phyloP scores from a whole-genome alignment of 2,329 filamentous ascomycete genomes.

The Sporothrix variecibatus region DNA sequence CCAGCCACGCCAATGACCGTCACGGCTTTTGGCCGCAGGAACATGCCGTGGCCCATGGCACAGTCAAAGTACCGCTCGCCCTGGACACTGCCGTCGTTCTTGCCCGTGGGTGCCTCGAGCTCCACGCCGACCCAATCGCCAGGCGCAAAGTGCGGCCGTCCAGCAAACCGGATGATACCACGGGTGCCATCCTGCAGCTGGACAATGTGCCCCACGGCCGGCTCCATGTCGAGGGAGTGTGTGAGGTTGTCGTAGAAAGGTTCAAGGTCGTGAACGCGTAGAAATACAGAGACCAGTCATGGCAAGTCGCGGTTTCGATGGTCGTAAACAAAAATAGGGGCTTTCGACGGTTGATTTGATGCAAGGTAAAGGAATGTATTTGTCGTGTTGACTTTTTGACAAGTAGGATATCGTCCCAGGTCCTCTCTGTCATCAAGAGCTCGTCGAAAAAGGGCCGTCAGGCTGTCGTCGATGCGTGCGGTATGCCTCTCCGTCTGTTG shows the following conservation, averaged over 20 bases:
- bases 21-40: slow-evolving; percentile 73
- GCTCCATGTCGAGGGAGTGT: slow-evolving; percentile 44
- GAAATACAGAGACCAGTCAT: slow-evolving; percentile 9
- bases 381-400: neutral
- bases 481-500: slow-evolving; percentile 12
- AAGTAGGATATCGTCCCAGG: neutral
- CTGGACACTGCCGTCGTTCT: slow-evolving; percentile 91
- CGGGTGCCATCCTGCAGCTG: slow-evolving; percentile 76
- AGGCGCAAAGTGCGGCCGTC: slow-evolving; percentile 74
- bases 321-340: neutral
- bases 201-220: slow-evolving; percentile 71
- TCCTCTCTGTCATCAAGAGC: neutral
- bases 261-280: slow-evolving; percentile 23
- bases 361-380: neutral
- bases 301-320: slow-evolving; percentile 1
- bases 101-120: slow-evolving; percentile 77
- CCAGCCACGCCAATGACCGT: slow-evolving; percentile 52
- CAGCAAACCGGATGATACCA: slow-evolving; percentile 78
- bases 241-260: neutral
- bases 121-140: slow-evolving; percentile 92
- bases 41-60: slow-evolving; percentile 75
- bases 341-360: neutral
- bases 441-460: neutral
- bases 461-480: slow-evolving; percentile 20
- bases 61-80: slow-evolving; percentile 90